phyloP scores from a whole-genome alignment of 495 filamentous ascomycete genomes.

The Aspergillus sparsus region DNA sequence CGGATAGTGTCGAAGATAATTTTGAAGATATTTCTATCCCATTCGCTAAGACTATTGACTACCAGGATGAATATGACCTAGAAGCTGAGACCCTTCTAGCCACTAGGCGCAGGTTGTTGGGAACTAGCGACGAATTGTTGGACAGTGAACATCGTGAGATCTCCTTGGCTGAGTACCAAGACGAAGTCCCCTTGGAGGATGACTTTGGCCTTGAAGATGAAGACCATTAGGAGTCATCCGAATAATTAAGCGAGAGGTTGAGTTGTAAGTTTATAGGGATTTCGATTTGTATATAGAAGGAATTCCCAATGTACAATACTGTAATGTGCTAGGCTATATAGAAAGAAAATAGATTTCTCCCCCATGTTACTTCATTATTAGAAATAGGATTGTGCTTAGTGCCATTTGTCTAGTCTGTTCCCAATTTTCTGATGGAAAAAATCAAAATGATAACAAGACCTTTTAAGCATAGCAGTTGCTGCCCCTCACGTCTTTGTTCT shows the following conservation, averaged over 20 bases:
- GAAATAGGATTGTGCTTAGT: too few relatives aligned
- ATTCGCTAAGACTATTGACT: conserved; percentile 20
- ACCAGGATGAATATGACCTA: conserved; percentile 30
- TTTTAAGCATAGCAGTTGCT: background rate
- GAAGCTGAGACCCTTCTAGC: conserved; percentile 27
- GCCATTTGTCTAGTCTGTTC: too few relatives aligned
- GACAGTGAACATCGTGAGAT: conserved; percentile 15
- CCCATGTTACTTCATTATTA: background rate
- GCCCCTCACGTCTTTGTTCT: background rate
- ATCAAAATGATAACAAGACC: too few relatives aligned
- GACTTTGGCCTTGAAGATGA: conserved; percentile 2
- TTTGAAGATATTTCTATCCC: background rate
- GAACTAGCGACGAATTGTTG: conserved; percentile 21
- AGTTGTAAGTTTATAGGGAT: background rate
- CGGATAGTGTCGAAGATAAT: background rate
- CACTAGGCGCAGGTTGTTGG: conserved; percentile 9
- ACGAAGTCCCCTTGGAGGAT: conserved; percentile 1
- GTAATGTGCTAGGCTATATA: background rate
- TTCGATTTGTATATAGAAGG: conserved; percentile 16
- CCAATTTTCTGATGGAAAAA: too few relatives aligned
- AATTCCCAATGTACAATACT: conserved; percentile 19
- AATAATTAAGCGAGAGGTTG: background rate
- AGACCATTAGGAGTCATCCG: background rate
- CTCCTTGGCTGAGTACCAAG: background rate
- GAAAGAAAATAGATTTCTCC: background rate